These are phyloP conservation scores for Aspergillus sp. DNA, from an alignment of 2,329 filamentous ascomycete species.

Conservation along the genomic window DNA sequence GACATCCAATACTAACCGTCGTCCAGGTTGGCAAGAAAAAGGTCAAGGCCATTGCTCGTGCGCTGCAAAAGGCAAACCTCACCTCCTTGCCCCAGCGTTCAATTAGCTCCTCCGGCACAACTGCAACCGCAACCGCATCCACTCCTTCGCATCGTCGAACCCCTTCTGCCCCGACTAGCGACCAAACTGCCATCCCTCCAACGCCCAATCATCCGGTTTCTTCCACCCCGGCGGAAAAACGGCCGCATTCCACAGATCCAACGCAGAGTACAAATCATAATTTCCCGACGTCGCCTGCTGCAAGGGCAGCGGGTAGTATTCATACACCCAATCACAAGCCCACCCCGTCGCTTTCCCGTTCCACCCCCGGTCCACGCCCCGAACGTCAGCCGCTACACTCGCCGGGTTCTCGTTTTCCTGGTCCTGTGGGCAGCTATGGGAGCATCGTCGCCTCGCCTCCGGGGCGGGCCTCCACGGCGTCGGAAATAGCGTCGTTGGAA, in stretches of 20 bases:
- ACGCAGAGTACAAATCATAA: not conserved
- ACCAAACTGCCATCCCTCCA: conserved; percentile 4
- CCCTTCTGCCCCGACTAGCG: not conserved
- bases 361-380: conserved; percentile 31
- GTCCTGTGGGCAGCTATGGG: conserved; percentile 48
- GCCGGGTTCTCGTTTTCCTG: conserved; percentile 27
- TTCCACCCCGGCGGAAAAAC: conserved; percentile 1
- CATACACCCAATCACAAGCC: not conserved
- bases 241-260: not conserved
- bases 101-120: conserved; percentile 33
- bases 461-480: conserved; percentile 25
- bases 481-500: conserved; percentile 45
- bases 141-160: not conserved
- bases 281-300: conserved; percentile 4
- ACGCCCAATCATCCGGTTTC: conserved; percentile 2
- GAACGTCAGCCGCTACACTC: conserved; percentile 29
- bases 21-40: conserved; percentile 72
- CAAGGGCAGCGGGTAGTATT: not conserved
- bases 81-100: conserved; percentile 13
- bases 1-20: not conserved
- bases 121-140: too few species aligned
- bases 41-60: conserved; percentile 71
- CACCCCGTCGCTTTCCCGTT: conserved; percentile 10
- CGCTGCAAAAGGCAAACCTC: conserved; percentile 54
- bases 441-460: conserved; percentile 54